These are phyloP conservation scores for Potentilla sterilis DNA, from an alignment of 306 rosid species.

Conservation along the genomic window DNA sequence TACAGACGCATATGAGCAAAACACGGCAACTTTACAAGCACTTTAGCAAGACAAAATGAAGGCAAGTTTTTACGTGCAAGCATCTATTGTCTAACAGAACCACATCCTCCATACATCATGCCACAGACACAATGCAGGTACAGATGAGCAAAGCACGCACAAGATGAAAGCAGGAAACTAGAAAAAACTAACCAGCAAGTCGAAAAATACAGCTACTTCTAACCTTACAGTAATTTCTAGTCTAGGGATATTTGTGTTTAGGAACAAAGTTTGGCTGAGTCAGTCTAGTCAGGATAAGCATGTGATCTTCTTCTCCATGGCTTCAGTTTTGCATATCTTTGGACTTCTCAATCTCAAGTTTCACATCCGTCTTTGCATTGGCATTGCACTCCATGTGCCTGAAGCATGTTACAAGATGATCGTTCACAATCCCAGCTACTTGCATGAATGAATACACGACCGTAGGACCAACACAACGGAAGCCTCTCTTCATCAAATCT, in stretches of 20 bases:
- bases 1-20: background rate
- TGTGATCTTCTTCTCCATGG: constrained; percentile 34
- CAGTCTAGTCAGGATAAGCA: constrained; percentile 26
- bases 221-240: constrained; percentile 13
- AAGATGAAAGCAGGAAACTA: constrained; percentile 2
- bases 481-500: constrained; percentile 89
- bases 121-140: constrained; percentile 10
- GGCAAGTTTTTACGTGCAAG: background rate
- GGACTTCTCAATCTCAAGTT: constrained; percentile 33
- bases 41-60: background rate
- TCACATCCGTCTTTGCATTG: constrained; percentile 28
- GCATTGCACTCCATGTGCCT: constrained; percentile 52
- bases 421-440: constrained; percentile 77
- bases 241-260: constrained; percentile 20
- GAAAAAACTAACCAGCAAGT: constrained; percentile 5
- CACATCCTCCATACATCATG: background rate
- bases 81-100: background rate
- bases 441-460: constrained; percentile 91
- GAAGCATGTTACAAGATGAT: constrained; percentile 71
- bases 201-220: constrained; percentile 1
- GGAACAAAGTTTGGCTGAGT: constrained; percentile 7
- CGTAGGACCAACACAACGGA: constrained; percentile 92
- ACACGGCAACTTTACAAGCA: constrained; percentile 3
- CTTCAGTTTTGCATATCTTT: constrained; percentile 23
- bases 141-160: constrained; percentile 20